Evolutionary conservation across 352 stramenopile genomes (phyloP).

Genomic region (Thraustochytrium striatum): DNA sequence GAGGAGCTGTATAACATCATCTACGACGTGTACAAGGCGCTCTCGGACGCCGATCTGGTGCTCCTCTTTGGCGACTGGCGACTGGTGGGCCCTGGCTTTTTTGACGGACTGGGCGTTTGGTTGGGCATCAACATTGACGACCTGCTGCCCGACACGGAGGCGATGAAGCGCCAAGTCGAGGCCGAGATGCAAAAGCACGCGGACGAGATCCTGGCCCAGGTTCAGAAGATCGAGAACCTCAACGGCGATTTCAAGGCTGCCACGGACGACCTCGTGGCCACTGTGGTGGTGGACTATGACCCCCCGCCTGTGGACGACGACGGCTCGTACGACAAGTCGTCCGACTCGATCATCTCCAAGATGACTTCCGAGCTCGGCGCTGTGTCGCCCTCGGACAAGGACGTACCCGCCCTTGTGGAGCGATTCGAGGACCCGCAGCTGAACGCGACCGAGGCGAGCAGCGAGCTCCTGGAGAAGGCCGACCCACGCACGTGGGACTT

Average conservation of each 20-base stretch:
- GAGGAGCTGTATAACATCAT: not conserved
- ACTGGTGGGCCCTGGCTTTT: not conserved
- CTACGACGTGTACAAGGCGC: not conserved
- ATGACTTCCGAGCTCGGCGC: not conserved
- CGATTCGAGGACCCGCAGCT: conserved; percentile 4
- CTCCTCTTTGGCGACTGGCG: not conserved
- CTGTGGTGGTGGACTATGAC: conserved; percentile 23
- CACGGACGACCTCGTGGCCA: not conserved
- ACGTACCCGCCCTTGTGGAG: not conserved
- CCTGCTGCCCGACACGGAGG: not conserved
- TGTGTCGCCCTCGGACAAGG: not conserved
- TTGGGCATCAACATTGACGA: not conserved
- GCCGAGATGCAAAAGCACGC: not conserved
- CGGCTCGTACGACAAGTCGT: not conserved
- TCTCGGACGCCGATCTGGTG: not conserved
- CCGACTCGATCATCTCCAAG: not conserved
- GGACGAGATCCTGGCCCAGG: not conserved
- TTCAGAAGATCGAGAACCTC: not conserved
- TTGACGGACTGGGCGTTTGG: not conserved
- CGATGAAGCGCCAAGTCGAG: not conserved
- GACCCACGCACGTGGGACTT: conserved; percentile 38
- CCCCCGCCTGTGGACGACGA: conserved; percentile 22
- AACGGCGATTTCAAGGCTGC: not conserved
- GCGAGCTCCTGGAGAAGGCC: conserved; percentile 29
- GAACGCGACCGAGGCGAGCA: conserved; percentile 10